Evolutionary conservation across 106 monocot genomes (phyloP), one percentile per base, ranked within the genome.

Genomic region (Platanthera guangdongensis): DNA sequence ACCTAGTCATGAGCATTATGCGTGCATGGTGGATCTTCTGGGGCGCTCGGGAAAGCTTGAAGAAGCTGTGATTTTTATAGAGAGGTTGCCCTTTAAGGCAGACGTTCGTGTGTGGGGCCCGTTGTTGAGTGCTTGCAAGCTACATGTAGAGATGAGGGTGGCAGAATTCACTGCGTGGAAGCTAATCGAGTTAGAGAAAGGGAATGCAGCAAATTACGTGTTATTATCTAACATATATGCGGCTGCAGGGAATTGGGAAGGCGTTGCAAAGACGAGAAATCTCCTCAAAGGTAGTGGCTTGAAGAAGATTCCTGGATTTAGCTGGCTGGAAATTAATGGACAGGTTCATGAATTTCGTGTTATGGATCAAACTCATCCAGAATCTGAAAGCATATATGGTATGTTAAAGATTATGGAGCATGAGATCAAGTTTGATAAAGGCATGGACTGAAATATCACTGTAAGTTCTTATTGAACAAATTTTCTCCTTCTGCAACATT

Each of bases 1-100:
- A 55, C 78, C 83, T 5, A 50, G 73, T 32, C 39, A 47, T 14
- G 53, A 73, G 10, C 83, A 83, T 57, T 83, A 83, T 32, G 52
- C 78, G 10, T 78, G 83, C 65, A 74, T 78, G 46, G 83, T 83
- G 18, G 82, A 83, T 74, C 78, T 83, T 28, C 78, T 83, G 4
- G 78, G 74, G 14, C 78, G 83, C 30, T 28, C 54, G 5, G 78
- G 83, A 0, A 49, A 8, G 7, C 21, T 83, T 8, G 64, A 78
- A 53, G 30, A 67, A 47, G 83, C 83, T 30, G 53, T 12, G 19
- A 47, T 74, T 55, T 15, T 83, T 10, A 75, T 83, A 13, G 32
- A 55, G 15, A 73, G 28, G 30, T 69, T 83, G 78, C 83, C 83
- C 6, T 22, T 83, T 15, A 68, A 78, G 48, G 60, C 83, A 10